Evolutionary conservation across 768 basidiomycete species (phyloP).

Genomic region (Tulasnella calospora): DNA sequence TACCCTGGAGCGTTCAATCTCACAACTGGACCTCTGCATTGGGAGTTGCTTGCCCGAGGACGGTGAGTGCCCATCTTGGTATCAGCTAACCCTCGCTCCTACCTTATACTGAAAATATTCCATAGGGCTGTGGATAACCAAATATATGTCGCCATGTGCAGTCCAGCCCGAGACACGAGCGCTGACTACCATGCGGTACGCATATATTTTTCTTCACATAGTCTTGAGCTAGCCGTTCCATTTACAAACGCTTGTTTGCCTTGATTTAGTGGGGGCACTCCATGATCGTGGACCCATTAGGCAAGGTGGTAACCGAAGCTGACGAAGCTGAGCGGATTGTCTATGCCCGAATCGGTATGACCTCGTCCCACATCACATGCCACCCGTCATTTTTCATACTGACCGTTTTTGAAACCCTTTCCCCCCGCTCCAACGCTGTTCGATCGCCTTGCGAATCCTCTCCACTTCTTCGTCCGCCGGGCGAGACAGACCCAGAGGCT

Average conservation of each 20-base stretch:
- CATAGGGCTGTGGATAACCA: conserved; percentile 91
- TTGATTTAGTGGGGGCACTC: conserved; percentile 75
- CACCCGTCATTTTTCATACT: not conserved
- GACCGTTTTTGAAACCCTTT: not conserved
- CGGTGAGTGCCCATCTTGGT: conserved; percentile 48
- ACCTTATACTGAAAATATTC: too few relatives aligned
- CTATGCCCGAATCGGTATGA: conserved; percentile 75
- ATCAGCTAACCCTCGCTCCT: not conserved
- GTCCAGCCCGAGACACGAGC: conserved; percentile 78
- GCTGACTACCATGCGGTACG: conserved; percentile 85
- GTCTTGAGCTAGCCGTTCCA: not conserved
- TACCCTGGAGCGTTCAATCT: conserved; percentile 95
- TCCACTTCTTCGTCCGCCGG: not conserved
- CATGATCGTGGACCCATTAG: conserved; percentile 88
- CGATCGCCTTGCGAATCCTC: not conserved
- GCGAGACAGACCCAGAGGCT: conserved; percentile 51
- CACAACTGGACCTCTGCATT: conserved; percentile 93
- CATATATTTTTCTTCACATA: conserved; percentile 18
- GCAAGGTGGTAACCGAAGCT: conserved; percentile 43
- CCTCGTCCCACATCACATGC: not conserved
- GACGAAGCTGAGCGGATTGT: conserved; percentile 73
- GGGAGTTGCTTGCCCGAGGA: conserved; percentile 85
- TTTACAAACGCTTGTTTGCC: not conserved
- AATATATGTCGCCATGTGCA: conserved; percentile 93
- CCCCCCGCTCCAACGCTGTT: not conserved